Conservation (phyloP, 305 asterid genomes). For the Lippia alba region DNA sequence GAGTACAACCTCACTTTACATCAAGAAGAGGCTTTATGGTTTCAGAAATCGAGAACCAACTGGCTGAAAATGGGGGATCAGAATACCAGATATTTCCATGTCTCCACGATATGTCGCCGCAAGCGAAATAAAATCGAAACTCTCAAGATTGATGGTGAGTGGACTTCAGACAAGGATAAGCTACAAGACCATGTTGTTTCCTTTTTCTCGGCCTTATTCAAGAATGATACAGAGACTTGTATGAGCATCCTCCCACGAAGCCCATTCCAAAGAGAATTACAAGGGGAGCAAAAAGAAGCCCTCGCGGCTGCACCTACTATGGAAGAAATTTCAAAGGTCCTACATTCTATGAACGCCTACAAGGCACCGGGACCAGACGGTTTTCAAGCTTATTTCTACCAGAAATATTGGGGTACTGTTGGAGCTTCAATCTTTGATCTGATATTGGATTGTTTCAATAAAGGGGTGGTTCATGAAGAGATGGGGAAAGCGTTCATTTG, state of each 20-base stretch:
- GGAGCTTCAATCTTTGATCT: neutral
- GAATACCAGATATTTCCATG: neutral
- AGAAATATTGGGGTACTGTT: neutral
- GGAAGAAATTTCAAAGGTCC: neutral
- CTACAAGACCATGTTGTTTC: neutral
- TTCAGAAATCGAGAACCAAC: neutral
- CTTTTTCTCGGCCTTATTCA: neutral
- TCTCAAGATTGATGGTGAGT: neutral
- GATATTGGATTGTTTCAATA: neutral
- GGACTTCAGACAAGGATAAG: neutral
- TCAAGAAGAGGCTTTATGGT: neutral
- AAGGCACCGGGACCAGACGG: slow-evolving; percentile 21
- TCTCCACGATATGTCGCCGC: neutral
- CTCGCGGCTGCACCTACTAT: too few species aligned
- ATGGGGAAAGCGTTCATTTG: neutral
- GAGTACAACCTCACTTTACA: neutral
- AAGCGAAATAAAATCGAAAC: neutral
- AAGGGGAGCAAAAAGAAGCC: too few species aligned
- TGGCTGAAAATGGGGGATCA: neutral
- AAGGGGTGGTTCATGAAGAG: neutral
- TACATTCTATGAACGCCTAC: neutral
- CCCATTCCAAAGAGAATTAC: too few species aligned
- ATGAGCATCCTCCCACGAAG: too few species aligned
- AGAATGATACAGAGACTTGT: neutral
- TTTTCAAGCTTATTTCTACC: slow-evolving; percentile 1